phyloP scores from a whole-genome alignment of 768 basidiomycete genomes.

The Lenzites betulinus region DNA sequence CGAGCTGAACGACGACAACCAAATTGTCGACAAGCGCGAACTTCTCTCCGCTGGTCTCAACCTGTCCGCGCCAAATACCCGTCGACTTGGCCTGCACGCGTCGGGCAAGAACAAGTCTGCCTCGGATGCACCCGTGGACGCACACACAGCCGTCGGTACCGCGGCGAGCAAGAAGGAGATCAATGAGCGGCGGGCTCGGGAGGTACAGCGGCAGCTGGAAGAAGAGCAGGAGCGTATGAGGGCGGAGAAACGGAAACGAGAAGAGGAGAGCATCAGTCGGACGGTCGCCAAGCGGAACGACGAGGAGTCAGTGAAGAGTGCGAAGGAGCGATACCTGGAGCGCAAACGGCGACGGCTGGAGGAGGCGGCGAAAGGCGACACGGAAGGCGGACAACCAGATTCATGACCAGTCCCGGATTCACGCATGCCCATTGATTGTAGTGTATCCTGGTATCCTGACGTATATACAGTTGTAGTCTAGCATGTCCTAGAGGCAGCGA shows the following conservation, averaged over 20 bases:
- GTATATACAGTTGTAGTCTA: background rate
- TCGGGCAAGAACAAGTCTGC: constrained; percentile 26
- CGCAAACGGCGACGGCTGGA: constrained; percentile 81
- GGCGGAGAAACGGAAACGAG: constrained; percentile 57
- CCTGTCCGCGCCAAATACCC: constrained; percentile 79
- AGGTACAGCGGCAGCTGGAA: constrained; percentile 78
- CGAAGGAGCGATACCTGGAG: constrained; percentile 72
- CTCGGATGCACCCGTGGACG: constrained; percentile 39
- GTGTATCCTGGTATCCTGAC: background rate
- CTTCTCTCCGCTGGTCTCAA: constrained; percentile 91
- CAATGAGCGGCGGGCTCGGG: constrained; percentile 75
- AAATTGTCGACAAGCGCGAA: constrained; percentile 95
- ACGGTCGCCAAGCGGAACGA: constrained; percentile 75
- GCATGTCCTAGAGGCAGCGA: background rate
- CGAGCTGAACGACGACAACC: constrained; percentile 96
- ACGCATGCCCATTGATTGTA: background rate
- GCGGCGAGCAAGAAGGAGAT: constrained; percentile 83
- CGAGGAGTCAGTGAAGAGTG: constrained; percentile 70
- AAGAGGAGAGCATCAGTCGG: constrained; percentile 65
- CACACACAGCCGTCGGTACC: constrained; percentile 79
- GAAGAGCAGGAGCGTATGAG: constrained; percentile 66
- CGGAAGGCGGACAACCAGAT: constrained; percentile 1
- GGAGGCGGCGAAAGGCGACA: constrained; percentile 21
- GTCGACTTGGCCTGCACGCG: constrained; percentile 56
- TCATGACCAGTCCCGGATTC: background rate